phyloP scores from a whole-genome alignment of 176 grass and related monocot species.

The Panicum miliaceum region DNA sequence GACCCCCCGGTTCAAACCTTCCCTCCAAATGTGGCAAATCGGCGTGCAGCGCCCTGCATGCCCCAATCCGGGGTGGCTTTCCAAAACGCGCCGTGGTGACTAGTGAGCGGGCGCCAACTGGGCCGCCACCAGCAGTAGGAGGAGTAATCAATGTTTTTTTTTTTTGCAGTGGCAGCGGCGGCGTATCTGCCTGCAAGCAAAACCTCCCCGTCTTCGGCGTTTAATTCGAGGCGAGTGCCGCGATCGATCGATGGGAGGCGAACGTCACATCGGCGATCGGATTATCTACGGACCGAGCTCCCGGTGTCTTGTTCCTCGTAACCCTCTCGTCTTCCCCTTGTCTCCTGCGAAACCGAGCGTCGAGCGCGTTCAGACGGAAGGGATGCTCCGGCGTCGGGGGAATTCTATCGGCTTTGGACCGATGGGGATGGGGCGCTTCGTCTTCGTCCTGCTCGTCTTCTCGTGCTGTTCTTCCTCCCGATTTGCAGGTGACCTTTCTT shows the following conservation, averaged over 20 bases:
- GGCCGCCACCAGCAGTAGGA: background rate
- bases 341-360: constrained; percentile 27
- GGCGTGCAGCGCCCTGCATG: background rate
- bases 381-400: background rate
- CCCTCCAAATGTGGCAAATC: constrained; percentile 47
- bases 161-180: background rate
- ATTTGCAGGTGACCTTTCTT: constrained; percentile 40
- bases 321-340: constrained; percentile 28
- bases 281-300: background rate
- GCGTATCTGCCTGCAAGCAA: background rate
- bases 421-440: background rate
- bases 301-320: constrained; percentile 44
- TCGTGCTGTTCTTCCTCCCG: constrained; percentile 14
- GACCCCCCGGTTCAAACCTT: constrained; percentile 34
- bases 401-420: background rate
- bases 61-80: constrained; percentile 30
- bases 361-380: background rate
- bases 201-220: constrained; percentile 11
- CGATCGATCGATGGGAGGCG: background rate
- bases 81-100: constrained; percentile 24
- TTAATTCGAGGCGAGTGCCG: constrained; percentile 56
- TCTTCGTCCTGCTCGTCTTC: constrained; percentile 33
- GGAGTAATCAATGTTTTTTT: constrained; percentile 37
- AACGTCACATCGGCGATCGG: constrained; percentile 31
- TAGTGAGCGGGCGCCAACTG: constrained; percentile 39